phyloP scores from a whole-genome alignment of 371 early-diverging fungal genomes.

The Cokeromyces recurvatus region DNA sequence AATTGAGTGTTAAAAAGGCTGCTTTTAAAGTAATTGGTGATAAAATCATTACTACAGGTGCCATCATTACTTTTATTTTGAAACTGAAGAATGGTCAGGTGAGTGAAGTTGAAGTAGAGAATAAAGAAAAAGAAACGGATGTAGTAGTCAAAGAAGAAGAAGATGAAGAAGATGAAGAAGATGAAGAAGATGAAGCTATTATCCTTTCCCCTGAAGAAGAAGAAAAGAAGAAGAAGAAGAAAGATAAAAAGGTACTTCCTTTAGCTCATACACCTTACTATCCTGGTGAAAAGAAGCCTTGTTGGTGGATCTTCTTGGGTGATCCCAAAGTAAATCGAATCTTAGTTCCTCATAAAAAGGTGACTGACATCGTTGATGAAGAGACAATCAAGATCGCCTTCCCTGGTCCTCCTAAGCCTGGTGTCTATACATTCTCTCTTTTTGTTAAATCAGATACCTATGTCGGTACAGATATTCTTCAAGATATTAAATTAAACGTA shows the following conservation, averaged over 20 bases:
- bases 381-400: slow-evolving; percentile 82
- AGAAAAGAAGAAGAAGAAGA: slow-evolving; percentile 32
- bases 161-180: slow-evolving; percentile 38
- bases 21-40: slow-evolving; percentile 80
- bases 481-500: slow-evolving; percentile 72
- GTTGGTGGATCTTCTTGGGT: slow-evolving; percentile 93
- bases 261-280: slow-evolving; percentile 69
- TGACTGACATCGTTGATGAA: slow-evolving; percentile 69
- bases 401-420: slow-evolving; percentile 89
- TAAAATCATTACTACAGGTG: slow-evolving; percentile 71
- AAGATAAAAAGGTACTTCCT: slow-evolving; percentile 22
- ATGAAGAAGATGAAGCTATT: slow-evolving; percentile 33
- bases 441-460: slow-evolving; percentile 88
- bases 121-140: neutral
- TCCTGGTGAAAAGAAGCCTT: slow-evolving; percentile 70
- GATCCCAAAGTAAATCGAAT: slow-evolving; percentile 80
- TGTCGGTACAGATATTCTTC: slow-evolving; percentile 73
- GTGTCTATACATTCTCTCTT: slow-evolving; percentile 78
- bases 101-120: slow-evolving; percentile 14
- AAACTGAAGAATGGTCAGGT: slow-evolving; percentile 44
- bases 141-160: slow-evolving; percentile 20
- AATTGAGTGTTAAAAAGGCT: slow-evolving; percentile 68
- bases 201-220: slow-evolving; percentile 7
- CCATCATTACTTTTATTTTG: slow-evolving; percentile 74
- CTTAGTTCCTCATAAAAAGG: slow-evolving; percentile 71